Percentiles rank a stretch among this genome's conserved stretches.
Evolutionary conservation across 2,329 filamentous ascomycete species (phyloP).

Genomic region (Colletotrichum tamarilloi): DNA sequence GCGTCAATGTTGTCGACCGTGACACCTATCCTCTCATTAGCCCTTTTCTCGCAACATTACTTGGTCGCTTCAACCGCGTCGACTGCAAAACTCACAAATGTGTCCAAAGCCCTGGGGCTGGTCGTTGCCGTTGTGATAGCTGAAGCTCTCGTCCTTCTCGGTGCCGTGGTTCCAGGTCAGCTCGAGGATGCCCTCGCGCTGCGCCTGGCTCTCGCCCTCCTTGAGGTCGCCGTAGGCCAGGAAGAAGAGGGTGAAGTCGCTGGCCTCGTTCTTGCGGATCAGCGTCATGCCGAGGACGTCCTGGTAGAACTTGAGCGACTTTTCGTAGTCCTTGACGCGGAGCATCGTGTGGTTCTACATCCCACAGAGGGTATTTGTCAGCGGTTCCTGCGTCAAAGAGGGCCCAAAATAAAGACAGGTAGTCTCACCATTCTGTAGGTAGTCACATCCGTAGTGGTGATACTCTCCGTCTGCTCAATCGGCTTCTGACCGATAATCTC

Average conservation of each 20-base stretch:
- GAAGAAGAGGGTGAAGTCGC: slow-evolving; percentile 92
- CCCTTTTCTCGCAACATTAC: no score
- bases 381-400: not conserved
- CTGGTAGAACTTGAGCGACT: slow-evolving; percentile 83
- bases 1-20: slow-evolving; percentile 89
- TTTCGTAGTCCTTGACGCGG: slow-evolving; percentile 84
- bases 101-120: slow-evolving; percentile 95
- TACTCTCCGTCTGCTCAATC: slow-evolving; percentile 76
- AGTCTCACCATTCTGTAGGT: slow-evolving; percentile 76
- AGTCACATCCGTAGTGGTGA: slow-evolving; percentile 76
- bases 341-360: slow-evolving; percentile 90
- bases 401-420: not conserved
- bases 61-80: no score
- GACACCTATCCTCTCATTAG: slow-evolving; percentile 68
- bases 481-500: slow-evolving; percentile 81
- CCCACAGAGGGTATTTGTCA: no score
- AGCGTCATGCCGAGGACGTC: slow-evolving; percentile 91
- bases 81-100: slow-evolving; percentile 81
- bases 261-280: slow-evolving; percentile 77
- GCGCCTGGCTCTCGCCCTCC: slow-evolving; percentile 66
- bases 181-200: slow-evolving; percentile 87
- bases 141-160: slow-evolving; percentile 85
- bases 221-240: slow-evolving; percentile 75
- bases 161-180: slow-evolving; percentile 88
- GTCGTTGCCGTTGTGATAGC: slow-evolving; percentile 92